These are phyloP conservation scores for Cudoniella acicularis DNA, from an alignment of 495 filamentous ascomycete genomes.

Conservation along the genomic window DNA sequence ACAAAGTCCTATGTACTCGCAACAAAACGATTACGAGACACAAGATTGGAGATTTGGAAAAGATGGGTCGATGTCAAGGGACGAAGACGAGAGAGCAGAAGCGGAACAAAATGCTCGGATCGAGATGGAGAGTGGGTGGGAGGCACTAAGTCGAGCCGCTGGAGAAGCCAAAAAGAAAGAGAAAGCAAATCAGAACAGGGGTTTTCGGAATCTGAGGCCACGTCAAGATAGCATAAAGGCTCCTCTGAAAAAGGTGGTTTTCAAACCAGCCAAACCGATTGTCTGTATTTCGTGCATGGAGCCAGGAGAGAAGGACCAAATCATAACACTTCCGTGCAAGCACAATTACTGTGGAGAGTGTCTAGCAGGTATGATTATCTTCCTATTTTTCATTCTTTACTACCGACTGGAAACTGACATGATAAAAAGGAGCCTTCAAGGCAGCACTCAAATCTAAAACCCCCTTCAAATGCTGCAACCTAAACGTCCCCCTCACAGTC, in stretches of 20 bases:
- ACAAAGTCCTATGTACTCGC: no score
- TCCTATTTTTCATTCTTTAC: neutral
- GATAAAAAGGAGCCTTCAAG: conserved; percentile 8
- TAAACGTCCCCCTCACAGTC: neutral
- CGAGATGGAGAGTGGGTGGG: neutral
- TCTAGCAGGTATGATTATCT: neutral
- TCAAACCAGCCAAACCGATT: neutral
- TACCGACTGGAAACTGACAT: neutral
- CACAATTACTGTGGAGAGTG: conserved; percentile 5
- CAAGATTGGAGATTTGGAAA: no score
- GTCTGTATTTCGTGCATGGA: conserved; percentile 9
- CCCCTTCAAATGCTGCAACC: conserved; percentile 11
- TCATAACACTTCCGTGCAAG: neutral
- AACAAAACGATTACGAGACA: no score
- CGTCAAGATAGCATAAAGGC: no score
- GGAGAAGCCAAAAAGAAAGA: neutral
- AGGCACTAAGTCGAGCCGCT: neutral
- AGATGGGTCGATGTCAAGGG: no score
- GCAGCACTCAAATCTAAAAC: neutral
- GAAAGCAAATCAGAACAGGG: neutral
- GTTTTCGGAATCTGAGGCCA: neutral
- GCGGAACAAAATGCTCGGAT: neutral
- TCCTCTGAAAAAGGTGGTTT: neutral
- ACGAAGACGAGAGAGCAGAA: neutral
- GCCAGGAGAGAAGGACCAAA: neutral